A percentile compares a stretch with the other conserved stretches of the same genome.
Conservation (phyloP, 2,329 filamentous ascomycete species). For the Aspergillus sp. region DNA sequence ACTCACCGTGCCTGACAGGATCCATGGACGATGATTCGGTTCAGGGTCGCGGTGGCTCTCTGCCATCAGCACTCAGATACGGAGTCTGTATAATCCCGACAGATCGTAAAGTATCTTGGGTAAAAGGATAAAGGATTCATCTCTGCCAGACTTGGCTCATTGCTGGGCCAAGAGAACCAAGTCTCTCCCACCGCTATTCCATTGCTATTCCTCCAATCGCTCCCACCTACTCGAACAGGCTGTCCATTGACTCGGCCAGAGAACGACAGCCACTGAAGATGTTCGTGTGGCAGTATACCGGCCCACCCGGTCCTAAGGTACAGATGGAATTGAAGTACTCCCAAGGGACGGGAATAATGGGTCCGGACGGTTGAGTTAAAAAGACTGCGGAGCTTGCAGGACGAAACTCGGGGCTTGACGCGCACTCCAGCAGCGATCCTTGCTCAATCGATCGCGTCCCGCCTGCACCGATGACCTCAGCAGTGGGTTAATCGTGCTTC, state of each 20-base stretch:
- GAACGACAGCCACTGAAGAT: not conserved
- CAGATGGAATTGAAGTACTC: not conserved
- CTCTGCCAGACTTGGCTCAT: too few relatives aligned
- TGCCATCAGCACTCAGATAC: too few relatives aligned
- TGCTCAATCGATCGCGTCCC: constrained; percentile 4
- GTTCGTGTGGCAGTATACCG: not conserved
- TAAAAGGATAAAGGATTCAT: too few relatives aligned
- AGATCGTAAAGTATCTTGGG: too few relatives aligned
- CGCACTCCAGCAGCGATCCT: constrained; percentile 17
- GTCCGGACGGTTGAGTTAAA: not conserved
- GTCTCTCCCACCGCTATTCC: too few relatives aligned
- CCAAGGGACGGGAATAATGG: not conserved
- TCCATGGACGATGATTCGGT: not conserved
- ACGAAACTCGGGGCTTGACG: constrained; percentile 8
- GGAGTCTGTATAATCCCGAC: too few relatives aligned
- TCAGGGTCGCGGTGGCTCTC: too few relatives aligned
- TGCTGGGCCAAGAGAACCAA: too few relatives aligned
- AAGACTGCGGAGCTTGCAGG: constrained; percentile 5
- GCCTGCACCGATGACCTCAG: constrained; percentile 14
- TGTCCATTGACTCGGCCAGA: not conserved
- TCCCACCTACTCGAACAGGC: too few relatives aligned
- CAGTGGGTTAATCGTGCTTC: not conserved
- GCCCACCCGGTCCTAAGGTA: not conserved
- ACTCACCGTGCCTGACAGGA: not conserved
- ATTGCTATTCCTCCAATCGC: too few relatives aligned